Evolutionary conservation across 1,284 basidiomycete species (phyloP).

Genomic region (Vanrija sp.): DNA sequence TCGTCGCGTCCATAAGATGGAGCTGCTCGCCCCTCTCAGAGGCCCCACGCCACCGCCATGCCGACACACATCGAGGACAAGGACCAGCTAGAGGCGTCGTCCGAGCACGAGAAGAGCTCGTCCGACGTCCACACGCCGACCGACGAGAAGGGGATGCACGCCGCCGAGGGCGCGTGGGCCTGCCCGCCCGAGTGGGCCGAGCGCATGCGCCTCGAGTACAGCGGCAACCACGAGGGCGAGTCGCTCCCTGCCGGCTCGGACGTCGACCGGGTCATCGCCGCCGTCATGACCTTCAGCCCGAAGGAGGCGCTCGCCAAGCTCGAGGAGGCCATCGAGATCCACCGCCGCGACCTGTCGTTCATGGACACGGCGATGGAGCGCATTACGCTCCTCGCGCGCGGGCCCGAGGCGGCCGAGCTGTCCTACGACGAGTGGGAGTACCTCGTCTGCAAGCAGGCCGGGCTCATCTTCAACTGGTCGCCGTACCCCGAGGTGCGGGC

Average conservation of each 20-base stretch:
- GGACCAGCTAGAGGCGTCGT: too few species aligned
- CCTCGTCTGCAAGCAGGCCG: neutral
- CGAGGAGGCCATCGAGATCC: neutral
- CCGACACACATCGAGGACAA: too few species aligned
- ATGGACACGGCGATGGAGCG: neutral
- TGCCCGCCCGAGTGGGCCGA: slow-evolving; percentile 4
- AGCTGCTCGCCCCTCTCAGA: too few species aligned
- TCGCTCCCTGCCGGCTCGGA: slow-evolving; percentile 8
- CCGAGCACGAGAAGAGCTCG: too few species aligned
- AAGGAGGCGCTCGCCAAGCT: slow-evolving; percentile 1
- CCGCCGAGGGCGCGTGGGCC: neutral
- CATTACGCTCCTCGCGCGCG: slow-evolving; percentile 1
- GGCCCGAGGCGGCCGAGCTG: slow-evolving; percentile 2
- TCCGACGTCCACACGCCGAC: too few species aligned
- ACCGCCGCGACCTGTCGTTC: slow-evolving; percentile 1
- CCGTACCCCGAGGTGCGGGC: slow-evolving; percentile 18
- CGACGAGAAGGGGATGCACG: neutral
- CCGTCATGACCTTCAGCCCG: neutral
- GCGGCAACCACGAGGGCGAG: slow-evolving; percentile 11
- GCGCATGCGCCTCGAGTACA: slow-evolving; percentile 7
- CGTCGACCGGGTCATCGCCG: neutral
- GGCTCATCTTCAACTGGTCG: slow-evolving; percentile 1
- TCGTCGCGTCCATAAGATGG: too few species aligned
- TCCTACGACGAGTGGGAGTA: slow-evolving; percentile 8
- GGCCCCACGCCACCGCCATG: too few species aligned